Conservation (phyloP, 73 alveolate species). For the Tetrahymena elliotti region DNA sequence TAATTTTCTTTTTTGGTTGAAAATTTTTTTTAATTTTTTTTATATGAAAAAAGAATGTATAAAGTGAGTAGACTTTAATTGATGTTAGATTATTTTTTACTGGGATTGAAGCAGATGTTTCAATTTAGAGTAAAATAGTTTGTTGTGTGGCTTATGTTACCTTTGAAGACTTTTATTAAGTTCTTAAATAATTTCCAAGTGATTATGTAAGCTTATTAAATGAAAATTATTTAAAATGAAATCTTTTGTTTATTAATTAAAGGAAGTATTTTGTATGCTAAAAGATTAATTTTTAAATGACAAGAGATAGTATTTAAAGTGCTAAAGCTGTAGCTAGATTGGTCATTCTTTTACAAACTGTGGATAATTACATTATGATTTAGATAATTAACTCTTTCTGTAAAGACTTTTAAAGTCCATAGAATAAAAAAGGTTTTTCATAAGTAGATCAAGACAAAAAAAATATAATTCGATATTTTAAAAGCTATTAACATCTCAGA, state of each 20-base stretch:
- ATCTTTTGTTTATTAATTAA: background rate
- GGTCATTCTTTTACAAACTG: background rate
- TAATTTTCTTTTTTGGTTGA: background rate
- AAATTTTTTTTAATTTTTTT: background rate
- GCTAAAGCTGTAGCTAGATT: background rate
- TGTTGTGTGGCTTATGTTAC: background rate
- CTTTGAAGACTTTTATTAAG: background rate
- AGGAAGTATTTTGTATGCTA: background rate
- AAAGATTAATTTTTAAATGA: background rate
- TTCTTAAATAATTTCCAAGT: background rate
- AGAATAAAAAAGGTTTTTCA: background rate
- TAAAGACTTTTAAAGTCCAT: background rate
- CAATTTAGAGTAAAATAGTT: background rate
- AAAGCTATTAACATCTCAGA: background rate
- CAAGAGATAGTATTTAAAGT: background rate
- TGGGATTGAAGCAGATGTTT: background rate
- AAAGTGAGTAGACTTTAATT: background rate
- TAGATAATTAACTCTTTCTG: background rate
- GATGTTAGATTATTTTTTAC: background rate
- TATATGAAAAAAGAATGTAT: background rate
- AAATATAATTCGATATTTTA: background rate
- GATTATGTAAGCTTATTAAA: background rate
- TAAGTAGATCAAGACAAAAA: background rate
- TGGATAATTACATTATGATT: background rate
- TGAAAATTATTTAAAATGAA: background rate